Evolutionary conservation across 2,329 filamentous ascomycete genomes (phyloP), one percentile per base, ranked within the genome.

Genomic region (Uncinocarpus reesii): DNA sequence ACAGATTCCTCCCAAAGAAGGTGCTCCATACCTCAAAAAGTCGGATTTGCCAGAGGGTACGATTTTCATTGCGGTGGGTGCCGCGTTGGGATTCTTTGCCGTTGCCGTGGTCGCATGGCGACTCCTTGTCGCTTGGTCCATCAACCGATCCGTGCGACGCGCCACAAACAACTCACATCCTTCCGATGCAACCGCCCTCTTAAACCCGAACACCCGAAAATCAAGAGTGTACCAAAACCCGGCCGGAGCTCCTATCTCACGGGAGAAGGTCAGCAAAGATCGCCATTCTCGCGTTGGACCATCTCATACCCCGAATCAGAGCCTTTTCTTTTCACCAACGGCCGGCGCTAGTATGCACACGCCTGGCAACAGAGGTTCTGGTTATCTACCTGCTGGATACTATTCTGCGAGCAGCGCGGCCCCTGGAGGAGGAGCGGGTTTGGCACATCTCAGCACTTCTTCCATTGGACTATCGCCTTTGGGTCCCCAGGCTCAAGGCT

Each of bases 321-420:
- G 83, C 53, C 74, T 96, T 13, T 98, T 98, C 77, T 98, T 95
- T 72, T 95, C 88, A 6, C 92, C 92, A 0, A 96, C 92, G 0
- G 89, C 89, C 1, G 79, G 78, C 32, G 70, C 77, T 6, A 72
- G 73, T 49, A 71, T 70, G 52, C 68, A 73, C 32, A 69, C 68
- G 38, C 78, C 78, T 56, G 60, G 60, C n/a, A 77, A 77, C 54
- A 82, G 89, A 46, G 79, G 78, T 51, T 94, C 86, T n/a, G 62
- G 52, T 24, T 94, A 90, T 62, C 74, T 95, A 16, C 90, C 90
- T 13, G 83, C 90, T 2, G 90, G 90, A 1, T 95, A 94, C 69
- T 96, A 96, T 62, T 83, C 87, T 26, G 77, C 86, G 4, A 78
- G 83, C 18, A 75, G 73, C 26, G 74, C 74, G 8, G 71, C 75